Evolutionary conservation across 306 rosid species (phyloP), one percentile per base, ranked within the genome.

Genomic region (Rosa lucieae): DNA sequence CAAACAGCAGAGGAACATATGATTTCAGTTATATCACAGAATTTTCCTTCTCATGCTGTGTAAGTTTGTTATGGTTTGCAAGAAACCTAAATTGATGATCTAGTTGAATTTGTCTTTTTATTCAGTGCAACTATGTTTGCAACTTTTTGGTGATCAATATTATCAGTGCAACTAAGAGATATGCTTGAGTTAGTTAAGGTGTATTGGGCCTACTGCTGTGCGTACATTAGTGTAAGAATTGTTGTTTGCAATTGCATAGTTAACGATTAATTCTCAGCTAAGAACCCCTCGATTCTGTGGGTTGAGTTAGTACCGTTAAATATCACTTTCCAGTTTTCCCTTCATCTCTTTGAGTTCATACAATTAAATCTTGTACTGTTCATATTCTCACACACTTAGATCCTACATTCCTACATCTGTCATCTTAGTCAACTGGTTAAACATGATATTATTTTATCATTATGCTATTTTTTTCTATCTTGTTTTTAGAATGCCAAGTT

Each of bases 31-130:
- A 63, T 92, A 63, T 80, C 62, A 7, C 82, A 92, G 40, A 89
- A 70, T 81, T 87, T 92, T 53, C 96, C 99, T 69, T 88, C 94
- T 80, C 99, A 95, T 84, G 98, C 97, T 26, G 83, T 92, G 99
- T 95, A 78, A 83, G 80, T 80, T 49, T 40, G 29, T 6, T 37
- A 14, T 23, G 80, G 42, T 40, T 67, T 23, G 21, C 10, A 8
- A 72, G 8, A 10, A 65, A 49, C 6, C 21, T 35, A 18, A n/a
- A 6, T n/a, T 67, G 51, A 8, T 67, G 51, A 8, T 40, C 9
- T 67, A 26, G 75, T 29, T 29, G 32, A 29, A 29, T 32, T 53
- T 40, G 14, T 12, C 29, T 72, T 32, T 72, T 49, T 14, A 9
- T 29, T 49, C 40, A 69, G 2, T 29, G 32, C 32, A 29, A 29